Percentiles rank a stretch among this genome's conserved stretches.
These are phyloP conservation scores for Vanilla planifolia DNA, from an alignment of 106 monocot species.

Conservation along the genomic window DNA sequence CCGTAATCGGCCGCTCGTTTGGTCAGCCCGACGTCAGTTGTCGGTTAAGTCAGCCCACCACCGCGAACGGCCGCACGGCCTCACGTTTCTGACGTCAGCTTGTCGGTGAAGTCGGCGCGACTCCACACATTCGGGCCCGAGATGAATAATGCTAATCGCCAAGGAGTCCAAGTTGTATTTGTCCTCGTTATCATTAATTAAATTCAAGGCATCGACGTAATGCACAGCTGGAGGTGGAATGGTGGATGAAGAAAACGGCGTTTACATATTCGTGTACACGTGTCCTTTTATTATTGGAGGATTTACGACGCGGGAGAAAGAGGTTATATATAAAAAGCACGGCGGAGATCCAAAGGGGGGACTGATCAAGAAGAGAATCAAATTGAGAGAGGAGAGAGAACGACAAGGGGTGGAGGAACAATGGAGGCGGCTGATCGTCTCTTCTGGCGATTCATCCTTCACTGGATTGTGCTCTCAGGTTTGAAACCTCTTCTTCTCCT, in stretches of 20 bases:
- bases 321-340: background rate
- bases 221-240: background rate
- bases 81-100: background rate
- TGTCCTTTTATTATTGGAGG: background rate
- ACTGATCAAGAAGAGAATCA: background rate
- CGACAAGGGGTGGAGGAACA: background rate
- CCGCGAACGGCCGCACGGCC: background rate
- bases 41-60: background rate
- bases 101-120: background rate
- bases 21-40: background rate
- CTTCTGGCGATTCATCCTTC: background rate
- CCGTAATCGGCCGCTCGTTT: background rate
- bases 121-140: background rate
- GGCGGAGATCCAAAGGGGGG: background rate
- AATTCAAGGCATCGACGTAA: background rate
- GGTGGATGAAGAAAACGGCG: background rate
- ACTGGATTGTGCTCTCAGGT: conserved; percentile 26
- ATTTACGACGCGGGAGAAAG: conserved; percentile 1
- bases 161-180: background rate
- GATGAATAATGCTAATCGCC: too few species aligned
- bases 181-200: background rate
- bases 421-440: conserved; percentile 3
- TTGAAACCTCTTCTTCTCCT: conserved; percentile 6
- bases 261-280: background rate
- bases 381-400: background rate